Conservation (phyloP, 805 yeast genomes). For the Candida stauntonica region DNA sequence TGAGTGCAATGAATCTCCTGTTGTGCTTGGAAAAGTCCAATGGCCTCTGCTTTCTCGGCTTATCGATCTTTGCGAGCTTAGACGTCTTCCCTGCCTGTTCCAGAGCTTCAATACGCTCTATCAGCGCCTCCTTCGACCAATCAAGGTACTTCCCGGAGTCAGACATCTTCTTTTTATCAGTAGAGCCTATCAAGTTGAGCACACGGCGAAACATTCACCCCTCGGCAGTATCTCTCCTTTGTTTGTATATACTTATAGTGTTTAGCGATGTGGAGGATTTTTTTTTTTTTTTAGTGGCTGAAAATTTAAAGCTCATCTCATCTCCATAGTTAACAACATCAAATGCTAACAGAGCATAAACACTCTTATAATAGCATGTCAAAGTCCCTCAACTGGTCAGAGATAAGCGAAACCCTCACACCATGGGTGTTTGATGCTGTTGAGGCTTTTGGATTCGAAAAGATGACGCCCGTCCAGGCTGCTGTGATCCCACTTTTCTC, state of each 20-base stretch:
- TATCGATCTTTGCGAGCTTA: too few relatives aligned
- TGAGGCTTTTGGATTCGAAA: conserved; percentile 63
- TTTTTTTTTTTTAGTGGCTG: too few relatives aligned
- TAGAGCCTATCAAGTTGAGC: too few relatives aligned
- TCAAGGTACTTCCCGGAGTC: too few relatives aligned
- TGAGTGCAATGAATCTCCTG: conserved; percentile 69
- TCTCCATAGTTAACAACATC: not conserved
- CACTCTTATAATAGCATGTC: too few relatives aligned
- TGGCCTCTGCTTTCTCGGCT: conserved; percentile 28
- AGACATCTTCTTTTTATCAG: too few relatives aligned
- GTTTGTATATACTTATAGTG: too few relatives aligned
- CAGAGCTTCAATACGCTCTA: conserved; percentile 50
- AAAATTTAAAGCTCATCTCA: conserved; percentile 4
- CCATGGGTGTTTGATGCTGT: conserved; percentile 74
- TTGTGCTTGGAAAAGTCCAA: conserved; percentile 64
- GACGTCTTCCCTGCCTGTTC: too few relatives aligned
- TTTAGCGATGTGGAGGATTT: too few relatives aligned
- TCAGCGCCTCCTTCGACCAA: conserved; percentile 66
- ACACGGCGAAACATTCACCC: too few relatives aligned
- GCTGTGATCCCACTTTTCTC: conserved; percentile 83
- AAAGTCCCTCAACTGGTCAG: conserved; percentile 59
- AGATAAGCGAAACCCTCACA: conserved; percentile 45
- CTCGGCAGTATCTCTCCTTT: too few relatives aligned
- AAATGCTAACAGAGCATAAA: not conserved
- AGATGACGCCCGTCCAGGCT: conserved; percentile 97